A percentile compares a stretch with the other conserved stretches of the same genome.
These are phyloP conservation scores for Xylariaceae sp. DNA, from an alignment of 2,329 filamentous ascomycete genomes.

Conservation along the genomic window DNA sequence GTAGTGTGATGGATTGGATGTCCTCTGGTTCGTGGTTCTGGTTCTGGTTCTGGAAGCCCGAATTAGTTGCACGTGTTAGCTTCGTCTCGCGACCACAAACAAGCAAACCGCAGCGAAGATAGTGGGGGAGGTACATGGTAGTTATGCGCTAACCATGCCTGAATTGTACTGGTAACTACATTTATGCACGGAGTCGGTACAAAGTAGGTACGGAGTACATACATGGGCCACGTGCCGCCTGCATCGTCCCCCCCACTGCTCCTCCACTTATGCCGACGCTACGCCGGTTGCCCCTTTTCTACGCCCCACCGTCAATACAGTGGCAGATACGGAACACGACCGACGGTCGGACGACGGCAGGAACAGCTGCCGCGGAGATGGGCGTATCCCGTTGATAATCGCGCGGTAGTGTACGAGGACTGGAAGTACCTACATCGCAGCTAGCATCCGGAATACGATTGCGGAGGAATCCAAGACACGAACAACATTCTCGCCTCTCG, in stretches of 20 bases:
- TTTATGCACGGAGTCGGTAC: background rate
- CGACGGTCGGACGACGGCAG: no score
- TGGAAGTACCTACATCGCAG: no score
- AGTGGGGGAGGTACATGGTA: constrained; percentile 1
- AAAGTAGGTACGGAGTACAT: background rate
- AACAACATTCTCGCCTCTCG: no score
- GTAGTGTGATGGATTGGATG: background rate
- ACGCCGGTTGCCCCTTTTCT: background rate
- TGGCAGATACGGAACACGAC: no score
- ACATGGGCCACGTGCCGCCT: background rate
- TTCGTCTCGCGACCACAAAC: constrained; percentile 2
- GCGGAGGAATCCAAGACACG: no score
- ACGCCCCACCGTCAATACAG: background rate
- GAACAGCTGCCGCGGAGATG: no score
- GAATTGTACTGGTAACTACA: background rate
- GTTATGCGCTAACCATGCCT: background rate
- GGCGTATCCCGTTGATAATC: no score
- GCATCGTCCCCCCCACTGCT: background rate
- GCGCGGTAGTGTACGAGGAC: no score
- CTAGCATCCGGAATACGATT: no score
- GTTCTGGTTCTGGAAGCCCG: background rate
- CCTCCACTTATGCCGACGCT: background rate
- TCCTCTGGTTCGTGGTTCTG: no score
- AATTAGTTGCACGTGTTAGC: background rate
- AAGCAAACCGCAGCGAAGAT: background rate